Evolutionary conservation across 2,329 filamentous ascomycete genomes (phyloP).

Genomic region (Aspergillus phoenicis): DNA sequence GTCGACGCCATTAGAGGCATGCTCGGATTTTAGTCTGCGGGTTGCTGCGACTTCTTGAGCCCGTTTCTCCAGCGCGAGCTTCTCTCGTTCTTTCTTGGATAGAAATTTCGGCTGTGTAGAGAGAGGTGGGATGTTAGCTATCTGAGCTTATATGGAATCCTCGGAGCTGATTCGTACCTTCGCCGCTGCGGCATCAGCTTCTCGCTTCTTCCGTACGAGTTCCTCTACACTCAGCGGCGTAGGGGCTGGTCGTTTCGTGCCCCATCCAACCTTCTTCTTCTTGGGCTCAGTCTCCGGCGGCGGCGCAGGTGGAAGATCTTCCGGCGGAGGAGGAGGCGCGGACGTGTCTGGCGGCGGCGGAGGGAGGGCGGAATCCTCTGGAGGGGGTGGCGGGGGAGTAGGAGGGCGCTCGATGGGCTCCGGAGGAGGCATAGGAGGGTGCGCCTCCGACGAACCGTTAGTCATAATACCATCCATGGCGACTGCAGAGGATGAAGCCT

Average conservation of each 20-base stretch:
- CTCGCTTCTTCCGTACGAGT: slow-evolving; percentile 80
- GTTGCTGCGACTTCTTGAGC: slow-evolving; percentile 70
- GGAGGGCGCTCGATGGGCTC: slow-evolving; percentile 41
- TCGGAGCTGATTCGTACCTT: slow-evolving; percentile 56
- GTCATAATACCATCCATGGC: slow-evolving; percentile 40
- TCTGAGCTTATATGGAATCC: not conserved
- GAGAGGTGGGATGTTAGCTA: slow-evolving; percentile 19
- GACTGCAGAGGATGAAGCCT: not conserved
- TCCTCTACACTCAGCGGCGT: slow-evolving; percentile 80
- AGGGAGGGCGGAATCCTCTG: slow-evolving; percentile 41
- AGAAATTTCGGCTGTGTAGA: slow-evolving; percentile 72
- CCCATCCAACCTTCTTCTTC: slow-evolving; percentile 60
- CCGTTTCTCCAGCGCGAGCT: slow-evolving; percentile 75
- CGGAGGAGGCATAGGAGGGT: slow-evolving; percentile 38
- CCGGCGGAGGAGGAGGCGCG: slow-evolving; percentile 46
- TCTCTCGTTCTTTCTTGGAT: slow-evolving; percentile 79
- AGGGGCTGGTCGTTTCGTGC: slow-evolving; percentile 41
- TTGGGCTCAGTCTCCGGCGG: slow-evolving; percentile 50
- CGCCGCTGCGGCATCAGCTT: slow-evolving; percentile 77
- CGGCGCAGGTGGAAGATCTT: slow-evolving; percentile 38
- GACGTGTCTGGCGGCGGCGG: slow-evolving; percentile 45
- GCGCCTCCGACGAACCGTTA: slow-evolving; percentile 28
- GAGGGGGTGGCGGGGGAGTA: slow-evolving; percentile 46
- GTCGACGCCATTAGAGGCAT: slow-evolving; percentile 29
- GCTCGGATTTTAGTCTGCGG: slow-evolving; percentile 52